Evolutionary conservation across 148 eudicot species (phyloP).

Genomic region (Dysphania ambrosioides): DNA sequence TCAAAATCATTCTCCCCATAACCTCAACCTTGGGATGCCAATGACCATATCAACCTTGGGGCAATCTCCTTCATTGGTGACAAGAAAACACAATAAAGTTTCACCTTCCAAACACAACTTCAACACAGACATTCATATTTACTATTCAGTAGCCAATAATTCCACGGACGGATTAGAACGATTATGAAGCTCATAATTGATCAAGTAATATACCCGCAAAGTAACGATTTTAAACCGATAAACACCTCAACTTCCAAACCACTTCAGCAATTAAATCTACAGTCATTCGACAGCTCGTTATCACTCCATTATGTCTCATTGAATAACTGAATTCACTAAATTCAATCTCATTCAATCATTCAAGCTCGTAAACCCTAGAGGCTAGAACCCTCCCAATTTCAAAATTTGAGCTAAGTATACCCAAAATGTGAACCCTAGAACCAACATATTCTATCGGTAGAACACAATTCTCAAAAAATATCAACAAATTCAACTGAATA

Average conservation of each 20-base stretch:
- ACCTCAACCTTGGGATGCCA: not conserved
- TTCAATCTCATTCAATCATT: not conserved
- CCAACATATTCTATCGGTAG: not conserved
- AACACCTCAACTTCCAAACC: not conserved
- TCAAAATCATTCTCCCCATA: too few species aligned
- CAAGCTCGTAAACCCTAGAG: not conserved
- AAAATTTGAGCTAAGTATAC: not conserved
- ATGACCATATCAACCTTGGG: not conserved
- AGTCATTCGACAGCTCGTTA: too few species aligned
- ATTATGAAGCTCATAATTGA: not conserved
- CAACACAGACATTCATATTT: not conserved
- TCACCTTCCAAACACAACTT: not conserved
- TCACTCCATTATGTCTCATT: too few species aligned
- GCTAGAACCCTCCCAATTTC: not conserved
- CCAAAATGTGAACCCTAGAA: slow-evolving; percentile 11
- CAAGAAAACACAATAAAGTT: too few species aligned
- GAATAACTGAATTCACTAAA: not conserved
- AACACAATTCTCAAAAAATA: too few species aligned
- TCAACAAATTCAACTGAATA: too few species aligned
- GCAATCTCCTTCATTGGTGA: not conserved
- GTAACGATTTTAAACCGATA: not conserved
- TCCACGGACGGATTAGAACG: not conserved
- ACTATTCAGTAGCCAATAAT: not conserved
- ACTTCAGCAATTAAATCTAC: too few species aligned
- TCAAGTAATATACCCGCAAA: not conserved